Conservation (phyloP, 225 moss, liverwort and hornwort species). For the Ulota crispa region DNA sequence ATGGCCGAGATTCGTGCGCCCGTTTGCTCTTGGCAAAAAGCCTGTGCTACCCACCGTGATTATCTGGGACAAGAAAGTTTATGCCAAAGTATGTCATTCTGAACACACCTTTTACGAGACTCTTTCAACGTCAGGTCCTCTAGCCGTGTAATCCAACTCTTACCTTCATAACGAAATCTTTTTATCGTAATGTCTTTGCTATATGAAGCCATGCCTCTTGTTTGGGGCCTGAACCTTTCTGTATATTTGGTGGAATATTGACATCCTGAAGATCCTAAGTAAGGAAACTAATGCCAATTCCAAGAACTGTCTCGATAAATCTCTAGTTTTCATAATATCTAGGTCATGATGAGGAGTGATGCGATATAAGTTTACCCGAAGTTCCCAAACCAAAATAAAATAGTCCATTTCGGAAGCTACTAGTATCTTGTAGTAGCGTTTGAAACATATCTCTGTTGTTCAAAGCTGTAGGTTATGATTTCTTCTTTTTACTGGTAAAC, state of each 20-base stretch:
- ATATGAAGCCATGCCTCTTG: neutral
- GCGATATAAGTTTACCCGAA: neutral
- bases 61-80: constrained; percentile 70
- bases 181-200: neutral
- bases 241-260: neutral
- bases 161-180: neutral
- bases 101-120: neutral
- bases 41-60: constrained; percentile 71
- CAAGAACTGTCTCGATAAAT: neutral
- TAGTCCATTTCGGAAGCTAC: neutral
- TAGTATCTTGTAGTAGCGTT: neutral
- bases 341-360: neutral
- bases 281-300: neutral
- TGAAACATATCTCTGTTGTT: neutral
- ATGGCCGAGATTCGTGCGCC: constrained; percentile 74
- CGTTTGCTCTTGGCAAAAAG: constrained; percentile 68
- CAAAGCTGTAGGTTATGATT: too few relatives aligned
- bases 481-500: neutral
- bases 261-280: neutral
- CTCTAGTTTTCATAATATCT: neutral
- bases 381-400: neutral
- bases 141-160: neutral
- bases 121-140: neutral
- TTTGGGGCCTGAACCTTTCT: neutral
- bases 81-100: constrained; percentile 54